Percentiles rank a stretch among this genome's conserved stretches.
These are phyloP conservation scores for Psidium friedrichsthalianum DNA, from an alignment of 345 rosid species.

Conservation along the genomic window DNA sequence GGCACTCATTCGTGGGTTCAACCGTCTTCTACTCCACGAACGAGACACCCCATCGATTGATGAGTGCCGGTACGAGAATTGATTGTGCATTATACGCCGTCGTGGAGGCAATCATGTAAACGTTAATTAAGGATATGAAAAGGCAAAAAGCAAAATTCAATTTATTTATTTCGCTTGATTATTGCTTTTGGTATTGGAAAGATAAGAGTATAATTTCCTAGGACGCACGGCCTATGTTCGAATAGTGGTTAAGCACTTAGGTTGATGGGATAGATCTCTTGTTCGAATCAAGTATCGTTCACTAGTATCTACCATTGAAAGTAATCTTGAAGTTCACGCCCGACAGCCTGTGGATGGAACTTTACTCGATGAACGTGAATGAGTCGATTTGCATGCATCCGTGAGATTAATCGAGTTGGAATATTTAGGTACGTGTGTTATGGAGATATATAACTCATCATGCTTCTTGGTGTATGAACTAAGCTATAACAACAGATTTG, in stretches of 20 bases:
- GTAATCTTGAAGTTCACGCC: background rate
- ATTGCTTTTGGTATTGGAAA: background rate
- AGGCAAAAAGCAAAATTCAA: background rate
- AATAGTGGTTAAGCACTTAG: background rate
- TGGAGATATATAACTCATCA: background rate
- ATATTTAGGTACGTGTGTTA: background rate
- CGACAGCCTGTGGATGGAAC: accelerated
- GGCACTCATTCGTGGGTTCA: background rate
- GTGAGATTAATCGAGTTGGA: background rate
- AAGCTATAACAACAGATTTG: background rate
- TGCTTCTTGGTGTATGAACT: background rate
- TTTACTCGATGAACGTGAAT: background rate
- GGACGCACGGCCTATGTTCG: background rate
- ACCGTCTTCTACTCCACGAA: background rate
- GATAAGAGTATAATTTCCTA: background rate
- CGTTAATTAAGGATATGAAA: background rate
- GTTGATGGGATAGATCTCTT: background rate
- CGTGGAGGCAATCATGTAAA: background rate
- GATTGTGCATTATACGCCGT: background rate
- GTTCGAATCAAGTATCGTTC: background rate
- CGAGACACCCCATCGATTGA: background rate
- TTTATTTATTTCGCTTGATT: background rate
- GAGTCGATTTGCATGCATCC: background rate
- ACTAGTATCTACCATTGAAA: accelerated
- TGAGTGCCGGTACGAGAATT: background rate